Evolutionary conservation across 169 alveolate genomes (phyloP).

Genomic region (Plasmodium vinckei): DNA sequence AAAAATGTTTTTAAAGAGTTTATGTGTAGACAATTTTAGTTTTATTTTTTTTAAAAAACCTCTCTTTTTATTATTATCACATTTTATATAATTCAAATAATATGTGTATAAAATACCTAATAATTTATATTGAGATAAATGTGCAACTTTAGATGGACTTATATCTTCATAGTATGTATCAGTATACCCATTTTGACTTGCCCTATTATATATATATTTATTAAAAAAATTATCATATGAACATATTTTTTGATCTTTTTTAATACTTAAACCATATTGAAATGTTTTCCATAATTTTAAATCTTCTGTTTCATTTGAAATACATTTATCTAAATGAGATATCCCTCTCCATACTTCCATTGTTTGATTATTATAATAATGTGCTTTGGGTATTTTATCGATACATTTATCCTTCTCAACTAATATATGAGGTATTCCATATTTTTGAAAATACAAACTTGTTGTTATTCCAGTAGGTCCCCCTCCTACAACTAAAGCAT

Average conservation of each 20-base stretch:
- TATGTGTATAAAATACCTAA: slow-evolving; percentile 80
- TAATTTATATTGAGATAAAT: slow-evolving; percentile 88
- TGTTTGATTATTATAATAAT: slow-evolving; percentile 91
- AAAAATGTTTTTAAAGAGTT: slow-evolving; percentile 47
- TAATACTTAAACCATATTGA: slow-evolving; percentile 77
- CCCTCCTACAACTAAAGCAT: slow-evolving; percentile 92
- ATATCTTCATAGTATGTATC: slow-evolving; percentile 83
- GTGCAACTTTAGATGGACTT: slow-evolving; percentile 87
- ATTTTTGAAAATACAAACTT: slow-evolving; percentile 87
- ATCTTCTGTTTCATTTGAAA: slow-evolving; percentile 75
- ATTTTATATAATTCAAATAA: slow-evolving; percentile 74
- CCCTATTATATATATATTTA: slow-evolving; percentile 76
- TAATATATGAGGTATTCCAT: slow-evolving; percentile 87
- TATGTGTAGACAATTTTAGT: slow-evolving; percentile 71
- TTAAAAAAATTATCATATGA: slow-evolving; percentile 30
- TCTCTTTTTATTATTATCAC: slow-evolving; percentile 36
- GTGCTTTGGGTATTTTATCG: slow-evolving; percentile 92
- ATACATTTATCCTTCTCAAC: slow-evolving; percentile 85
- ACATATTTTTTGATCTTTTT: slow-evolving; percentile 23
- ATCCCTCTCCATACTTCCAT: slow-evolving; percentile 88
- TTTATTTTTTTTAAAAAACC: slow-evolving; percentile 68
- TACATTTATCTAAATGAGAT: slow-evolving; percentile 77
- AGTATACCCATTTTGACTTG: too few species aligned
- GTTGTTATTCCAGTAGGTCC: slow-evolving; percentile 96
- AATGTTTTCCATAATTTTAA: slow-evolving; percentile 66